These are phyloP conservation scores for Neoscytalidium dimidiatum DNA, from an alignment of 2,329 filamentous ascomycete species.

Conservation along the genomic window DNA sequence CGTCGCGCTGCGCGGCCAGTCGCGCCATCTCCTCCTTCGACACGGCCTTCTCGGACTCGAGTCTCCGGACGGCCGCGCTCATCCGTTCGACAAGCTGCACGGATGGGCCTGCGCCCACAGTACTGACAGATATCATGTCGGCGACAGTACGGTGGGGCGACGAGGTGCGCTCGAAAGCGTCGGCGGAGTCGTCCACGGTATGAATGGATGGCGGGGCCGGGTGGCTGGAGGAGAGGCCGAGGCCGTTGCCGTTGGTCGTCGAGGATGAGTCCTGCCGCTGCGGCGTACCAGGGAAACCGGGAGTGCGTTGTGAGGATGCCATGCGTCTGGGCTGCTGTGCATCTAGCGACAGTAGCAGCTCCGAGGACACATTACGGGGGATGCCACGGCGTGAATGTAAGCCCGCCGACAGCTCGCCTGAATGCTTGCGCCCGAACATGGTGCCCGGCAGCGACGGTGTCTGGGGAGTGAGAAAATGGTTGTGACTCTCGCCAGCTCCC, in stretches of 20 bases:
- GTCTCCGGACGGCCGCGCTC: conserved; percentile 85
- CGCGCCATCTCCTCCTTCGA: conserved; percentile 82
- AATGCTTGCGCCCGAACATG: conserved; percentile 41
- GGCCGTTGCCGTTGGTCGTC: conserved; percentile 37
- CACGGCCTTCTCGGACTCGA: conserved; percentile 89
- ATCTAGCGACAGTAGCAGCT: conserved; percentile 32
- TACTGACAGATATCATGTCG: conserved; percentile 87
- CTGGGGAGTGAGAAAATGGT: conserved; percentile 7
- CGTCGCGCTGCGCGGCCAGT: conserved; percentile 82
- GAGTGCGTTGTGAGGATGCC: conserved; percentile 33
- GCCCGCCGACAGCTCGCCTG: conserved; percentile 35
- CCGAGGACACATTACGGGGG: conserved; percentile 33
- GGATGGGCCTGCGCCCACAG: conserved; percentile 84
- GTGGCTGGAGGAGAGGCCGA: conserved; percentile 21
- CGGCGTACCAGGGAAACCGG: conserved; percentile 35
- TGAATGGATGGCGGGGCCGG: conserved; percentile 51
- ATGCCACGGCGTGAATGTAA: conserved; percentile 33
- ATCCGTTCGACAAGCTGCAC: conserved; percentile 96
- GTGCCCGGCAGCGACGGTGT: conserved; percentile 12
- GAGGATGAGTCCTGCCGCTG: conserved; percentile 33
- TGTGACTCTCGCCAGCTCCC: not conserved
- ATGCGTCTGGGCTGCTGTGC: conserved; percentile 39
- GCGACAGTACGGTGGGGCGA: conserved; percentile 66
- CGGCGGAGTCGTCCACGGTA: conserved; percentile 43
- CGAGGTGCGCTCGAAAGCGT: conserved; percentile 56